Percentiles rank a stretch among this genome's conserved stretches.
Conservation (phyloP, 2,329 filamentous ascomycete species). For the Didymella pinodella region DNA sequence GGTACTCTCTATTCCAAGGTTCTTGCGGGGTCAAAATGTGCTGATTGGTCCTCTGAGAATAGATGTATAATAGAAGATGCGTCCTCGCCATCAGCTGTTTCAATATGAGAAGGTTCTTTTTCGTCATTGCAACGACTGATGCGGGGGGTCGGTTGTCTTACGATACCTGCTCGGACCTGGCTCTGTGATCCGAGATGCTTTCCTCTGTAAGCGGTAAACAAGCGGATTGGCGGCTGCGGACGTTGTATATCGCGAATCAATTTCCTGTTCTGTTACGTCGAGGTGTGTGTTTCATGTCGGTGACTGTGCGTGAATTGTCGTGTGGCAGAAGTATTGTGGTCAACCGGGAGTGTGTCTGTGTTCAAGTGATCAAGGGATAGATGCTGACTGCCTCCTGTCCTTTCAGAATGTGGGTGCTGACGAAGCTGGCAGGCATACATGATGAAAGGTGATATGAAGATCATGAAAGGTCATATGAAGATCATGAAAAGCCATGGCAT, state of each 20-base stretch:
- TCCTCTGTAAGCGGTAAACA: conserved; percentile 40
- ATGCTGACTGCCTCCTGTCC: background rate
- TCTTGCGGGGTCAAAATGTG: conserved; percentile 48
- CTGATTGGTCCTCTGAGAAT: conserved; percentile 50
- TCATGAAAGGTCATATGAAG: no score
- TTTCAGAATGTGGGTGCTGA: background rate
- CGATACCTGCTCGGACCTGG: conserved; percentile 28
- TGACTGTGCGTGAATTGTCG: background rate
- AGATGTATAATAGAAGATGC: conserved; percentile 54
- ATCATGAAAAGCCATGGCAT: background rate
- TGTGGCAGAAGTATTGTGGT: background rate
- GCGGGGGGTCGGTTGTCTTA: conserved; percentile 17
- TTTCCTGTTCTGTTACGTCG: conserved; percentile 28
- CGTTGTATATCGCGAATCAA: conserved; percentile 41
- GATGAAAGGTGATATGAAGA: background rate
- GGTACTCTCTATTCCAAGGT: conserved; percentile 48
- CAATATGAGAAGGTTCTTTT: conserved; percentile 49
- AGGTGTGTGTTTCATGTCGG: background rate
- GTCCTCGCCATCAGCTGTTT: conserved; percentile 51
- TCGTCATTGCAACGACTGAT: conserved; percentile 29
- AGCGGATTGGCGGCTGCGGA: conserved; percentile 28
- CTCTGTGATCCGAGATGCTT: conserved; percentile 30
- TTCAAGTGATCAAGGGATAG: background rate
- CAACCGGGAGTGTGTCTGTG: background rate
- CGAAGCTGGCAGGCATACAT: background rate